These are phyloP conservation scores for Castanospermum australe DNA, from an alignment of 306 rosid species.

Conservation along the genomic window DNA sequence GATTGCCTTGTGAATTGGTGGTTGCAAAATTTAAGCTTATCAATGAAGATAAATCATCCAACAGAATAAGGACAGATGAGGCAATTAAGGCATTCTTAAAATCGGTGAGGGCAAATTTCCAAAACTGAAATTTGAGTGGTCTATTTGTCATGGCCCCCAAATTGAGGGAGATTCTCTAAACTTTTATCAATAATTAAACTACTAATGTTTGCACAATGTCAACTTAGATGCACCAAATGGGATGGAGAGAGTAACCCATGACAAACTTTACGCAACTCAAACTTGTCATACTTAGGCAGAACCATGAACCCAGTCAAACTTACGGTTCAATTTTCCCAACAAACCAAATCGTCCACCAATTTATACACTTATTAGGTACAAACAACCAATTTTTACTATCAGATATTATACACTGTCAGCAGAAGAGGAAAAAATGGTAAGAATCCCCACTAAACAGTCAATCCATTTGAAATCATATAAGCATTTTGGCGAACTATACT, in stretches of 20 bases:
- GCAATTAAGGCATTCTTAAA: not conserved
- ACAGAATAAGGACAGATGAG: not conserved
- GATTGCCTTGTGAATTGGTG: not conserved
- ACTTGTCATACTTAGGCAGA: not conserved
- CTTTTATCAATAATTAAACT: no score
- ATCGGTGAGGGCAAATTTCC: not conserved
- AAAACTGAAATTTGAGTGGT: not conserved
- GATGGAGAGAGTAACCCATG: not conserved
- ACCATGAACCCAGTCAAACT: not conserved
- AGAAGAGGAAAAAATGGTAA: not conserved
- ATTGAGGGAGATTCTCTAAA: not conserved
- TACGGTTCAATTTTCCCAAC: not conserved
- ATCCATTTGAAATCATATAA: not conserved
- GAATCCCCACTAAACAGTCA: not conserved
- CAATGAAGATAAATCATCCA: not conserved
- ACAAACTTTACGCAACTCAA: not conserved
- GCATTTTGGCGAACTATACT: not conserved
- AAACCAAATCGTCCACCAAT: not conserved
- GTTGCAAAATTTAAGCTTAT: not conserved
- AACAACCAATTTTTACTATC: not conserved
- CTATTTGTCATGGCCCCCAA: not conserved
- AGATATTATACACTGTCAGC: not conserved
- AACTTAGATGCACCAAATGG: not conserved
- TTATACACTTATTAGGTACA: not conserved
- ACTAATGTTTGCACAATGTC: not conserved